These are phyloP conservation scores for Neltuma alba DNA, from an alignment of 306 rosid species.

Conservation along the genomic window DNA sequence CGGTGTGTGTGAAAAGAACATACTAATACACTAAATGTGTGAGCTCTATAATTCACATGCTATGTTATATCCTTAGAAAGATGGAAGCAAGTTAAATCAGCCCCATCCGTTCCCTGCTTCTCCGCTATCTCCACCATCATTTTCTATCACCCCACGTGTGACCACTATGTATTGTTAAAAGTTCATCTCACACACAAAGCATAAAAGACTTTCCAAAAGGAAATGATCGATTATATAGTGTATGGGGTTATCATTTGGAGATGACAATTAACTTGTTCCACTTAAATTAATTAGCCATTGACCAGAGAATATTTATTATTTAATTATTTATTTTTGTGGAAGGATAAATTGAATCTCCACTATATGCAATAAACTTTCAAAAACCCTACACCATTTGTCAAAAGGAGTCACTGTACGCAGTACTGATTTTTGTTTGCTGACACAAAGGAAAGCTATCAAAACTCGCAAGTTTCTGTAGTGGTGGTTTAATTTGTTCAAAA, in stretches of 20 bases:
- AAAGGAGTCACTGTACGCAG: neutral
- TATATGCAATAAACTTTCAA: constrained; percentile 5
- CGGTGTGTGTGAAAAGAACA: neutral
- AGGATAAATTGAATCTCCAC: constrained; percentile 5
- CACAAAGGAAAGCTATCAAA: neutral
- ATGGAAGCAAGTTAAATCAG: neutral
- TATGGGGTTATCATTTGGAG: constrained; percentile 14
- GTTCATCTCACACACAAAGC: neutral
- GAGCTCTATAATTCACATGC: neutral
- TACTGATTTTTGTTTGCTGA: neutral
- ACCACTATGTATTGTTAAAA: constrained; percentile 20
- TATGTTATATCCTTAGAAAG: neutral
- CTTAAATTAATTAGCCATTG: neutral
- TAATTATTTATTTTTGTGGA: neutral
- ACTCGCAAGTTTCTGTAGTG: neutral
- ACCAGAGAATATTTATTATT: neutral
- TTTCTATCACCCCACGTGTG: constrained; percentile 13
- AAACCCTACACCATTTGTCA: neutral
- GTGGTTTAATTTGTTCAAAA: neutral
- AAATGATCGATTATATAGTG: constrained; percentile 14
- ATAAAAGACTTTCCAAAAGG: constrained; percentile 1
- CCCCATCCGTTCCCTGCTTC: neutral
- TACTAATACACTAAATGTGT: neutral
- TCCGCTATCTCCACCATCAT: neutral
- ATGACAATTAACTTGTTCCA: constrained; percentile 10